Base-by-base conservation (phyloP, 2,329 filamentous ascomycete genomes). In the Verticillium dahliae region DNA sequence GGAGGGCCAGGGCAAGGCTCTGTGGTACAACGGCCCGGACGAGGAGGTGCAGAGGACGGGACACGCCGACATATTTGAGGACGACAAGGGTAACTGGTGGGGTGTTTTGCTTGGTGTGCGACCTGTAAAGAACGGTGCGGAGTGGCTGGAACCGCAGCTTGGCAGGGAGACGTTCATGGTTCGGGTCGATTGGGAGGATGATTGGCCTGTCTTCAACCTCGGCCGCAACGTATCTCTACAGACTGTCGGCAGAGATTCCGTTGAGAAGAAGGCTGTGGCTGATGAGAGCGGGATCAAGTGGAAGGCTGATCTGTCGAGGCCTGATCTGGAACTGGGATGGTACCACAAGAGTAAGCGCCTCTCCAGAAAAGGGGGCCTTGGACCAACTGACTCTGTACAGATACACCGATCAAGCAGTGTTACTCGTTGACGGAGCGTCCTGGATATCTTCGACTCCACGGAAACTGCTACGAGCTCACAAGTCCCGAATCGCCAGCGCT, bases 1-100 rank as follows among this genome's bases (percentile, higher is more conserved):
- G 81, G 79, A 81, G 61, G 74, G 74, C 1, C 76, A 76, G 7
- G 70, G 71, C 1, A 76, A 77, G 60, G 78, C 79, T 10, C 69
- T 82, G 13, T 78, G 78, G 70, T 75, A 74, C 3, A 82, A 82
- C 60, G 78, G 78, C 0, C 70, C 75, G 0, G 70, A 77, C 4
- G 79, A 81, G 54, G 78, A 79, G 60, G 74, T 85, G 11, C 77
- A 83, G 66, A 75, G 80, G 58, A 81, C 79, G 0, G 80, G 80
- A 0, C 81, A 83, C 68, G 76, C 75, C 3, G 80, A 82, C 65
- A 65, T 82, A 2, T 76, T 82, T 6, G 75, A 80, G 62, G 79
- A 79, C 50, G 69, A 63, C 0, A 54, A 72, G 7, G 80, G 80
- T 0, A 69, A 74, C 10, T 82, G 80, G 78, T 82, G 79, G 74